These are phyloP conservation scores for Geranomyces michiganensis DNA, from an alignment of 192 early-diverging fungal species.

Conservation along the genomic window DNA sequence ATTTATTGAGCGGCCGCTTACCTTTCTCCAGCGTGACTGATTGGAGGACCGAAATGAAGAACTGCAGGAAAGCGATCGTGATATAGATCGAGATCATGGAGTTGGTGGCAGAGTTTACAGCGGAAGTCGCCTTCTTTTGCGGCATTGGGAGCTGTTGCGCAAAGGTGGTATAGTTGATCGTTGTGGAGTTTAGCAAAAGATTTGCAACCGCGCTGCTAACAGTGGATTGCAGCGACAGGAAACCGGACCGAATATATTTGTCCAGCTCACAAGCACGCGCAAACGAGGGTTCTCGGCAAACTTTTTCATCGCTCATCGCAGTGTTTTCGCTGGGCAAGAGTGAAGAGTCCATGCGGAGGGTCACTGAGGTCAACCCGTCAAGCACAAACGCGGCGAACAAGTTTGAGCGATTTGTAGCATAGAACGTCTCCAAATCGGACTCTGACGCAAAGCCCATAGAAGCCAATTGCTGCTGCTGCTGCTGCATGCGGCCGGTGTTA, in stretches of 20 bases:
- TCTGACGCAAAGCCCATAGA: neutral
- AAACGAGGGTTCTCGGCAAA: no score
- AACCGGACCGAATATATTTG: slow-evolving; percentile 1
- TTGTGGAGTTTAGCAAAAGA: neutral
- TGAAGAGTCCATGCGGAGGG: neutral
- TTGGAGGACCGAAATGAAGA: slow-evolving; percentile 28
- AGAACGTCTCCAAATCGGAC: neutral
- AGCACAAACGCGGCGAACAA: neutral
- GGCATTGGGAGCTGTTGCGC: neutral
- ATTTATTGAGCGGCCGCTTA: no score
- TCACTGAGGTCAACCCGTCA: neutral
- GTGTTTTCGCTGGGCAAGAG: neutral
- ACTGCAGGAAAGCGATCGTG: neutral
- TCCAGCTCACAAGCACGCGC: neutral
- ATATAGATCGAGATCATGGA: neutral
- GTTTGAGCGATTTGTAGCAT: neutral
- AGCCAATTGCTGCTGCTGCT: neutral
- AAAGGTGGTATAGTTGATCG: neutral
- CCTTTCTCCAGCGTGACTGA: no score
- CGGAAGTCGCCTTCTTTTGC: neutral
- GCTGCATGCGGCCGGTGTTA: no score
- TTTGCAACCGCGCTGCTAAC: neutral
- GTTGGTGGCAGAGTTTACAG: neutral
- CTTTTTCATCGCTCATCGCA: no score
- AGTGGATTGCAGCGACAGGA: neutral